These are phyloP conservation scores for Podila epigama DNA, from an alignment of 192 early-diverging fungal species.

Conservation along the genomic window DNA sequence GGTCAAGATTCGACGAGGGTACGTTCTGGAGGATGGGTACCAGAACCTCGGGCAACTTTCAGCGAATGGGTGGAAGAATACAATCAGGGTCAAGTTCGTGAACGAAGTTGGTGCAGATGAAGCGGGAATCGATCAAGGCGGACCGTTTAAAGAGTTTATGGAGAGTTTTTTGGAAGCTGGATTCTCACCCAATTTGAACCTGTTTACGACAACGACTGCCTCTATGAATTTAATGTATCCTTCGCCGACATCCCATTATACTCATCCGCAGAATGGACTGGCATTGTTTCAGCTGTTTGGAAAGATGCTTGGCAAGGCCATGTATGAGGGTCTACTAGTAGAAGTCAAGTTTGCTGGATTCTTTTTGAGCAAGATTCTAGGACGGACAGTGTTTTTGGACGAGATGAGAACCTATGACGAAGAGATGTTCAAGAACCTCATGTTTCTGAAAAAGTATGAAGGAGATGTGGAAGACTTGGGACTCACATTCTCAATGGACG, in stretches of 20 bases:
- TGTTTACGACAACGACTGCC: slow-evolving; percentile 55
- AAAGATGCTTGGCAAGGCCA: slow-evolving; percentile 66
- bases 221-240: slow-evolving; percentile 57
- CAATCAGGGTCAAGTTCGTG: slow-evolving; percentile 59
- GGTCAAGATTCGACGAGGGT: slow-evolving; percentile 66
- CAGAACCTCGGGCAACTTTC: slow-evolving; percentile 57
- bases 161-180: slow-evolving; percentile 59
- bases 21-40: slow-evolving; percentile 79
- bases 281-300: slow-evolving; percentile 64
- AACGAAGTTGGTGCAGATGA: slow-evolving; percentile 65
- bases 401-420: slow-evolving; percentile 63
- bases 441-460: slow-evolving; percentile 67
- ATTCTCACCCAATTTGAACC: slow-evolving; percentile 58
- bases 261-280: slow-evolving; percentile 43
- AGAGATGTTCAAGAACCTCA: slow-evolving; percentile 59
- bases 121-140: slow-evolving; percentile 84
- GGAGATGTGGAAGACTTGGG: slow-evolving; percentile 74
- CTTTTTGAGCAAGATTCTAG: slow-evolving; percentile 62
- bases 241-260: slow-evolving; percentile 46
- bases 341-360: slow-evolving; percentile 70
- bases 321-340: slow-evolving; percentile 68
- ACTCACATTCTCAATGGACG: slow-evolving; percentile 65
- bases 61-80: slow-evolving; percentile 49
- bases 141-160: slow-evolving; percentile 81
- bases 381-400: slow-evolving; percentile 65